Base-by-base conservation (phyloP, 306 rosid species). In the Biancaea sappan region DNA sequence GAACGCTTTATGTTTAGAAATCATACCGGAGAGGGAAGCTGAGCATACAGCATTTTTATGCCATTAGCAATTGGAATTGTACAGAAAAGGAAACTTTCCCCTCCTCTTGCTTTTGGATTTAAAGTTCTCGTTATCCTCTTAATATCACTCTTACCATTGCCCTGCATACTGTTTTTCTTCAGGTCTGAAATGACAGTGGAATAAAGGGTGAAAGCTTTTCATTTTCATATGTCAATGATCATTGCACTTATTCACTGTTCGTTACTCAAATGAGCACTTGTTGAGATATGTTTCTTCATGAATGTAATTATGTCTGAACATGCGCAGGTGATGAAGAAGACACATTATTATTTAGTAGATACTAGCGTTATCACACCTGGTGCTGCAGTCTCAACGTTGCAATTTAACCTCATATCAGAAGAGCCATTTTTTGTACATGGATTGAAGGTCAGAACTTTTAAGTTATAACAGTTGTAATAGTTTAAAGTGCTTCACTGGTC, bases 381-480 rank as follows among this genome's bases (percentile, higher is more conserved):
- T 80, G 98, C 97, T 77, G 96, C 96, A 51, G 98, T 94, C 71
- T 94, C 97, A 29, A 91, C 81, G 11, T 87, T 94, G 93, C 95
- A 91, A 82, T 94, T 94, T 76, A 86, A 87, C 38, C 82, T 85
- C 72, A 90, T 91, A 76, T 75, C 87, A 15, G 93, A 88, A 71
- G 88, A 87, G 48, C 91, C 96, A 64, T 91, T 94, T 86, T 72
- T 71, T 66, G 93, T 90, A 13, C 86, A 79, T 57, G 92, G 86
- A 57, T 59, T 94, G 79, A 81, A 94, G 97, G 98, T 94, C 65
- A 18, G 65, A 71, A 72, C 71, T 19, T n/a, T n/a, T n/a, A n/a
- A n/a, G n/a, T n/a, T 37, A 40, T 58, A 54, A 37, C 29, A 53
- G 35, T 67, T 62, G 29, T 28, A 46, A 68, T 64, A 58, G n/a